Evolutionary conservation across 306 rosid genomes (phyloP), one percentile per base, ranked within the genome.

Genomic region (Senna siamea): DNA sequence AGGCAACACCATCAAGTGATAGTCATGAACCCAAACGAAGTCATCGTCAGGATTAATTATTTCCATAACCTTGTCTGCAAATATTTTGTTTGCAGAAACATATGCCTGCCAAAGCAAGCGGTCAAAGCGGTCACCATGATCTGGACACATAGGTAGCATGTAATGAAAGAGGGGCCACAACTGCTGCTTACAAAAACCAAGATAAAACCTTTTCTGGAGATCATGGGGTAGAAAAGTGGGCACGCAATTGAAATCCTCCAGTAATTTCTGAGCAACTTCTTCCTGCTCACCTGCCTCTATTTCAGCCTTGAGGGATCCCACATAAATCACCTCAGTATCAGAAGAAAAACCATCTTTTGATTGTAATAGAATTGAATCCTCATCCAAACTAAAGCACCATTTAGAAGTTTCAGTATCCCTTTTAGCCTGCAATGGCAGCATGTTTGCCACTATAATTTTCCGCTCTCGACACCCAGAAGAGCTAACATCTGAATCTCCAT

Each of bases 91-190:
- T 13, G 91, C 96, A 57, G 93, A 87, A 71, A 92, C 92, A 80
- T 92, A 92, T 48, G 97, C 96, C 85, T 76, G 92, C 97, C 97
- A 92, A 20, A 87, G 86, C 8, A 14, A 15, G 47, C 97, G 89
- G 73, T 92, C 90, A 82, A 89, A 92, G 57, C 93, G 93, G 20
- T 89, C 92, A 35, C 96, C 92, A 0, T 89, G 96, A 73, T 86
- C 91, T 2, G 97, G 87, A 66, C 89, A 89, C 80, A 92, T 73
- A 53, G 97, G 96, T 43, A 92, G 78, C 97, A 92, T 92, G 58
- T 92, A 92, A 78, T 92, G 97, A 63, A 92, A 89, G 72, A 92
- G 92, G 19, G 96, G 97, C 97, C 97, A 92, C 13, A 92, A 78
- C 62, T 87, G 93, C 76, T 83, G 93, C 73, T 92, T 92, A 76